Conservation (phyloP, 2,329 filamentous ascomycete genomes). For the Colletotrichum echinochloae region DNA sequence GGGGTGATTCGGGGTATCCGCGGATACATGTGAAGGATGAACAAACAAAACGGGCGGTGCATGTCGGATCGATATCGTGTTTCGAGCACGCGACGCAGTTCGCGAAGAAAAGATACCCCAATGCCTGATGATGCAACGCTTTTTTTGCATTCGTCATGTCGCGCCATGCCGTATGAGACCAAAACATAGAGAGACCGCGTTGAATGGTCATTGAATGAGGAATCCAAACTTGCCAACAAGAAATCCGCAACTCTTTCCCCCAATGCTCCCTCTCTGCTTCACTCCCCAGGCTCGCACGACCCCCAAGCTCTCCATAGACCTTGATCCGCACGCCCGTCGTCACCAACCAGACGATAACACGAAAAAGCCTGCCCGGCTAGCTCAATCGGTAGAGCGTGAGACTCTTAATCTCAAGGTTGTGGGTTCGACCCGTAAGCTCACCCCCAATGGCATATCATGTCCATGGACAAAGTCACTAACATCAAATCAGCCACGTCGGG, state of each 20-base stretch:
- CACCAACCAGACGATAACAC: neutral
- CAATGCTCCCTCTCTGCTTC: neutral
- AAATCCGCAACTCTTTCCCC: neutral
- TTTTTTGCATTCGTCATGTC: neutral
- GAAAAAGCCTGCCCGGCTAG: slow-evolving; percentile 62
- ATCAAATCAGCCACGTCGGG: slow-evolving; percentile 29
- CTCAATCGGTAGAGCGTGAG: slow-evolving; percentile 81
- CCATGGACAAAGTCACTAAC: neutral
- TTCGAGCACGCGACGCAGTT: neutral
- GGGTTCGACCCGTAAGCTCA: slow-evolving; percentile 58
- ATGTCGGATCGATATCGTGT: neutral
- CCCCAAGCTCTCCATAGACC: neutral
- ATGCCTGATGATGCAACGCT: neutral
- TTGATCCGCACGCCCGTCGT: neutral
- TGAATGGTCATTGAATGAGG: neutral
- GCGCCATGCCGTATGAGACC: neutral
- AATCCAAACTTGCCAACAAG: neutral
- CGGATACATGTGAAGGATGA: slow-evolving; percentile 50
- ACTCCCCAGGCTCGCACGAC: neutral
- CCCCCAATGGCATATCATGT: neutral
- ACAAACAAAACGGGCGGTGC: neutral
- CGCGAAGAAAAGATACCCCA: slow-evolving; percentile 1
- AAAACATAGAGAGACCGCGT: neutral
- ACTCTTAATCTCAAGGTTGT: slow-evolving; percentile 74
- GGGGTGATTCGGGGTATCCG: slow-evolving; percentile 57